These are phyloP conservation scores for Geotrichum candidum DNA, from an alignment of 1,139 yeast species.

Conservation along the genomic window DNA sequence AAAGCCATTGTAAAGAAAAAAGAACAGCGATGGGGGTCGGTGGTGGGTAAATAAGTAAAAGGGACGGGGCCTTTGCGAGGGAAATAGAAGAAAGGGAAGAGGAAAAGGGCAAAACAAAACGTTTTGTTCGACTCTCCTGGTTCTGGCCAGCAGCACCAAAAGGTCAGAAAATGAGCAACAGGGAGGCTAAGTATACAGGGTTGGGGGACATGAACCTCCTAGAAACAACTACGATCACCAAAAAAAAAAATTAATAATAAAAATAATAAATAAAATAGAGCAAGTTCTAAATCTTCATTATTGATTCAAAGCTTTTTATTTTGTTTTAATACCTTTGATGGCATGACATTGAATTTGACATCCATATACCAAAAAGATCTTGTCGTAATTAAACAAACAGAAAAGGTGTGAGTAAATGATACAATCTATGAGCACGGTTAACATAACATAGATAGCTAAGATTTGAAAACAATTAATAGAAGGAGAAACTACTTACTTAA, in stretches of 20 bases:
- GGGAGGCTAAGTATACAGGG: not conserved
- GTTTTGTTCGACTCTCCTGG: not conserved
- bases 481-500: too few species aligned
- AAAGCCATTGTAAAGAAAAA: constrained; percentile 26
- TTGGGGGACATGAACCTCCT: not conserved
- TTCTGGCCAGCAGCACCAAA: not conserved
- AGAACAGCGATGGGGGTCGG: not conserved
- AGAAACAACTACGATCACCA: not conserved
- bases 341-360: too few species aligned
- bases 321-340: too few species aligned
- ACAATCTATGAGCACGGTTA: too few species aligned
- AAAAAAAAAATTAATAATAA: not conserved
- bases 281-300: too few species aligned
- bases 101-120: not conserved
- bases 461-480: too few species aligned
- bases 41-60: not conserved
- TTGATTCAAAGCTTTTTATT: too few species aligned
- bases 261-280: too few species aligned
- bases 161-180: not conserved
- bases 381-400: too few species aligned
- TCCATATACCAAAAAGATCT: too few species aligned
- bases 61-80: not conserved
- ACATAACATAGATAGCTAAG: too few species aligned
- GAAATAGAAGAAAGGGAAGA: not conserved
- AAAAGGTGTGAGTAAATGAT: too few species aligned